A percentile compares a stretch with the other conserved stretches of the same genome.
These are phyloP conservation scores for Botrytis squamosa DNA, from an alignment of 2,329 filamentous ascomycete genomes.

Conservation along the genomic window DNA sequence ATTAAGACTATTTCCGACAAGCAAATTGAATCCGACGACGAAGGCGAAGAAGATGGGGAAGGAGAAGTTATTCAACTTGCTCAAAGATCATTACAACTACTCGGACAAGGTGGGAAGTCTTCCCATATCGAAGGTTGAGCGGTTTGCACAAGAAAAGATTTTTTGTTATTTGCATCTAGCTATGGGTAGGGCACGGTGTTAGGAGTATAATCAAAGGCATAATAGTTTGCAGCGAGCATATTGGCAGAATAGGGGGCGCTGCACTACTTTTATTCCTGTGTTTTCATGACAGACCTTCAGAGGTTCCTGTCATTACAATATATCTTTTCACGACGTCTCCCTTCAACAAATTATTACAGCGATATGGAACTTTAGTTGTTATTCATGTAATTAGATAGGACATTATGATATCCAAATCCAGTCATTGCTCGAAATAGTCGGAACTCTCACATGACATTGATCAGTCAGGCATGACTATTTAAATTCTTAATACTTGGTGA, in stretches of 20 bases:
- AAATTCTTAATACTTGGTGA: neutral
- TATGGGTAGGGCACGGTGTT: slow-evolving; percentile 39
- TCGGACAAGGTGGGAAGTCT: slow-evolving; percentile 74
- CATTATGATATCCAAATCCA: slow-evolving; percentile 38
- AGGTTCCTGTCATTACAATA: slow-evolving; percentile 26
- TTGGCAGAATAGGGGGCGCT: slow-evolving; percentile 37
- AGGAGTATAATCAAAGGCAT: slow-evolving; percentile 37
- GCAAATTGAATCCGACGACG: slow-evolving; percentile 82
- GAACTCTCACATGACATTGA: neutral
- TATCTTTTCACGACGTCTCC: slow-evolving; percentile 33
- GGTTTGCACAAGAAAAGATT: slow-evolving; percentile 33
- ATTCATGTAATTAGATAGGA: slow-evolving; percentile 42
- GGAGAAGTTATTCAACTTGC: slow-evolving; percentile 90
- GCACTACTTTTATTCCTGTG: slow-evolving; percentile 25
- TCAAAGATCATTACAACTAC: slow-evolving; percentile 81
- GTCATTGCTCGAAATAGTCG: slow-evolving; percentile 14
- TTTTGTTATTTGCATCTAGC: slow-evolving; percentile 39
- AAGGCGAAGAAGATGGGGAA: slow-evolving; percentile 85
- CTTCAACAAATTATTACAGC: slow-evolving; percentile 35
- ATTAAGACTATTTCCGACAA: slow-evolving; percentile 89
- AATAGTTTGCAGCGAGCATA: slow-evolving; percentile 39
- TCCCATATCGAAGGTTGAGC: slow-evolving; percentile 74
- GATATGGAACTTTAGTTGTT: slow-evolving; percentile 32
- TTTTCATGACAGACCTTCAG: slow-evolving; percentile 25
- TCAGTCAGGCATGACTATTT: neutral